Evolutionary conservation across 164 flowering plant genomes (phyloP).

Genomic region (Saururus chinensis): DNA sequence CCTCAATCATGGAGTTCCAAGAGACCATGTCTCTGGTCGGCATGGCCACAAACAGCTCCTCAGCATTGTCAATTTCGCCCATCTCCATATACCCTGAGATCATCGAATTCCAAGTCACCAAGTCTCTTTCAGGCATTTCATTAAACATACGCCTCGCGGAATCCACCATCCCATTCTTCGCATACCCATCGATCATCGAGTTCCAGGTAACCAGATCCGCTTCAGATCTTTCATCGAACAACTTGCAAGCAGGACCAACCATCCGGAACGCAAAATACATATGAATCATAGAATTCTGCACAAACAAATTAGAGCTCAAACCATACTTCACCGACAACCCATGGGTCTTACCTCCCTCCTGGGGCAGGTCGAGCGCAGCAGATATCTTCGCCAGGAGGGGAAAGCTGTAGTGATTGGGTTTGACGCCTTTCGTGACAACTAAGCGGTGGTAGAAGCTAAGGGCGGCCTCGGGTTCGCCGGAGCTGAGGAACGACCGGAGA

Average conservation of each 20-base stretch:
- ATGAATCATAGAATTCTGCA: conserved; percentile 49
- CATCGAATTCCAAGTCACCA: conserved; percentile 47
- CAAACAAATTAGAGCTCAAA: conserved; percentile 43
- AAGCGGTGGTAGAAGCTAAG: conserved; percentile 28
- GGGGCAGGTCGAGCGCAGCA: conserved; percentile 27
- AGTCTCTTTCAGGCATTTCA: conserved; percentile 40
- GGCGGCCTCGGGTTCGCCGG: conserved; percentile 25
- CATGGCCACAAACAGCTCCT: conserved; percentile 32
- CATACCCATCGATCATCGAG: conserved; percentile 58
- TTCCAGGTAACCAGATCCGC: conserved; percentile 49
- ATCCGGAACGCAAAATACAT: conserved; percentile 37
- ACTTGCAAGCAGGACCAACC: conserved; percentile 24
- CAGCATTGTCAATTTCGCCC: conserved; percentile 31
- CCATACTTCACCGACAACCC: conserved; percentile 32
- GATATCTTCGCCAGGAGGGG: conserved; percentile 45
- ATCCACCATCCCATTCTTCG: conserved; percentile 39
- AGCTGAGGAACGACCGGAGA: conserved; percentile 30
- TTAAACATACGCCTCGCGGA: conserved; percentile 37
- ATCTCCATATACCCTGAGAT: conserved; percentile 32
- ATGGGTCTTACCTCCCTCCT: conserved; percentile 47
- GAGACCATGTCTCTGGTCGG: conserved; percentile 35
- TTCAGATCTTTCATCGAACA: conserved; percentile 33
- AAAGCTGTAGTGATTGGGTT: conserved; percentile 50
- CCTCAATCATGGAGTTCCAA: conserved; percentile 66
- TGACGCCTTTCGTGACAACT: conserved; percentile 25